Conservation (phyloP, 2,329 filamentous ascomycete genomes). For the Diaporthe vaccinii region DNA sequence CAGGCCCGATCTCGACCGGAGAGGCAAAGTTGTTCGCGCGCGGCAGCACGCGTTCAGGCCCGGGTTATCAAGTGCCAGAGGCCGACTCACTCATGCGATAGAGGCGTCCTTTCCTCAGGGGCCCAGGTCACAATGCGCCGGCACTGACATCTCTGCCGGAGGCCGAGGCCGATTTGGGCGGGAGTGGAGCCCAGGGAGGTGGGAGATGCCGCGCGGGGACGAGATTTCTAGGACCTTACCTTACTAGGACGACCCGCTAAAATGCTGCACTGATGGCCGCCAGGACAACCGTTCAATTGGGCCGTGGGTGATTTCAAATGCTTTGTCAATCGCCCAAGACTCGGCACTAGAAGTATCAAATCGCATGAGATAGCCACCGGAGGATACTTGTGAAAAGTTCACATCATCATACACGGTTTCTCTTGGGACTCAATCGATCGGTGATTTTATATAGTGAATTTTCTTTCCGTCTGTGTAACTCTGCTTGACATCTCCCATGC, state of each 20-base stretch:
- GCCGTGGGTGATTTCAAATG: conserved; percentile 37
- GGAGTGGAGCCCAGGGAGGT: background rate
- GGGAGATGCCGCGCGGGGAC: conserved; percentile 23
- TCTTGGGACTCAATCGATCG: background rate
- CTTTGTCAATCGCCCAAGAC: conserved; percentile 34
- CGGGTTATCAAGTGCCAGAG: background rate
- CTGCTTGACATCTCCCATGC: background rate
- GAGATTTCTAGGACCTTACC: background rate
- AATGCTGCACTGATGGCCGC: background rate
- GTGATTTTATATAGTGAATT: no score
- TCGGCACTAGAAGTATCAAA: conserved; percentile 21
- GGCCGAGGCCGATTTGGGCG: conserved; percentile 11
- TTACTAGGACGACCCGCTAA: background rate
- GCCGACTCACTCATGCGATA: background rate
- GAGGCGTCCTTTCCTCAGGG: background rate
- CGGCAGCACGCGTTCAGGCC: background rate
- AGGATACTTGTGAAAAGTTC: background rate
- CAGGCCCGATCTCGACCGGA: background rate
- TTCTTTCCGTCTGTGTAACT: background rate
- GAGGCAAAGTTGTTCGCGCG: background rate
- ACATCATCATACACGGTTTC: background rate
- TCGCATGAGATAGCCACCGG: background rate
- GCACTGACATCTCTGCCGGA: background rate
- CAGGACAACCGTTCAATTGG: conserved; percentile 28
- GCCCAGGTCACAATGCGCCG: background rate